Evolutionary conservation across 768 basidiomycete species (phyloP).

Genomic region (Boletus reticuloceps): DNA sequence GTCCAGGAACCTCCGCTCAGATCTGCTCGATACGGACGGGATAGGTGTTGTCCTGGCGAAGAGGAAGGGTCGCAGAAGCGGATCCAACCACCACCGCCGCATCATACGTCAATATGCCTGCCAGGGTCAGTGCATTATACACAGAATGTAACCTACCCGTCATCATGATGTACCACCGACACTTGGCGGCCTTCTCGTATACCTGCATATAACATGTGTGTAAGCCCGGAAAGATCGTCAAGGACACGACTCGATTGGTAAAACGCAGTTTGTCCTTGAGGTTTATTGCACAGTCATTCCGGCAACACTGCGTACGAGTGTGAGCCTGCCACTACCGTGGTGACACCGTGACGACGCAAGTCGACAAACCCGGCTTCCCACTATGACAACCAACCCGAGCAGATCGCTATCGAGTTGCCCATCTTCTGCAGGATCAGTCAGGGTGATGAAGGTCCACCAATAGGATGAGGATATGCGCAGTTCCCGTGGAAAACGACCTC

Average conservation of each 20-base stretch:
- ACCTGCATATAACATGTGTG: background rate
- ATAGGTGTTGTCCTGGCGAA: constrained; percentile 1
- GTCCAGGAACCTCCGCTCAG: no score
- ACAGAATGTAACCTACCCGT: background rate
- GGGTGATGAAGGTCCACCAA: background rate
- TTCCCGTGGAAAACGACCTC: no score
- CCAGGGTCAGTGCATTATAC: background rate
- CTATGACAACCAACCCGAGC: no score
- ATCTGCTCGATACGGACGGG: no score
- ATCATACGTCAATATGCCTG: background rate
- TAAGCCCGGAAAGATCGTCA: background rate
- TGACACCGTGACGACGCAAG: background rate
- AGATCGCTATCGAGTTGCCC: background rate
- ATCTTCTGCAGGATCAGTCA: background rate
- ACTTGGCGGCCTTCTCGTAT: background rate
- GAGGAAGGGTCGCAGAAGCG: background rate
- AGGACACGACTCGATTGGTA: background rate
- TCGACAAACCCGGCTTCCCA: no score
- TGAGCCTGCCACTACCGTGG: background rate
- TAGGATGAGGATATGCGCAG: no score
- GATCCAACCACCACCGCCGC: background rate
- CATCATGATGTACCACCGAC: background rate
- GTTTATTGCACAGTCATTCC: constrained; percentile 1
- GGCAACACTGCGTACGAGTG: background rate
- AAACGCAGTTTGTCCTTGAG: background rate